Percentiles rank a stretch among this genome's conserved stretches.
phyloP scores from a whole-genome alignment of 2,329 filamentous ascomycete species.

The Colletotrichum euphorbiae region DNA sequence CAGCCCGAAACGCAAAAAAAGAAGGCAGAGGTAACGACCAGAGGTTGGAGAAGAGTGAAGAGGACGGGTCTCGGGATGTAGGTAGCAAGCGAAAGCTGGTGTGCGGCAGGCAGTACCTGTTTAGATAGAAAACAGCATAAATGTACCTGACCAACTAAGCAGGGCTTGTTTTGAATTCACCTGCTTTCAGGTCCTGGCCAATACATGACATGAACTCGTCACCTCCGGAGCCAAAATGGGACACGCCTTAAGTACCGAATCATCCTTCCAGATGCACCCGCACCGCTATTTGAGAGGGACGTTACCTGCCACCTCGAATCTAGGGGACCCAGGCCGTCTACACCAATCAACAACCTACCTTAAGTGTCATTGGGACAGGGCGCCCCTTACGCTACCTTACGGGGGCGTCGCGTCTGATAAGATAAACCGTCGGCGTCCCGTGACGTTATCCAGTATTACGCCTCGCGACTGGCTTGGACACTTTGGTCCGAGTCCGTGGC shows the following conservation, averaged over 20 bases:
- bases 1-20: conserved; percentile 4
- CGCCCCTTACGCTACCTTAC: conserved; percentile 8
- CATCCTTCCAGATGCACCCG: neutral
- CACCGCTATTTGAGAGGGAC: conserved; percentile 7
- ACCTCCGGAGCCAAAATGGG: conserved; percentile 7
- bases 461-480: conserved; percentile 26
- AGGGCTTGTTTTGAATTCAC: neutral
- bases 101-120: conserved; percentile 13
- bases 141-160: neutral
- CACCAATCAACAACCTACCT: conserved; percentile 28
- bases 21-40: neutral
- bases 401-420: conserved; percentile 18
- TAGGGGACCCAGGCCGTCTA: conserved; percentile 6
- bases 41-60: conserved; percentile 9
- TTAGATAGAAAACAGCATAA: neutral
- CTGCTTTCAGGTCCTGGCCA: neutral
- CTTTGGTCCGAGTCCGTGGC: conserved; percentile 30
- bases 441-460: conserved; percentile 26
- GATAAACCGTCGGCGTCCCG: conserved; percentile 9
- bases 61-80: neutral
- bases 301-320: neutral
- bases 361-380: neutral
- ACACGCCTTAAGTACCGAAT: neutral
- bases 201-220: conserved; percentile 7
- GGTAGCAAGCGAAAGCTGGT: neutral